Evolutionary conservation across 2,329 filamentous ascomycete genomes (phyloP), one percentile per base, ranked within the genome.

Genomic region (Cladosporium sp.): DNA sequence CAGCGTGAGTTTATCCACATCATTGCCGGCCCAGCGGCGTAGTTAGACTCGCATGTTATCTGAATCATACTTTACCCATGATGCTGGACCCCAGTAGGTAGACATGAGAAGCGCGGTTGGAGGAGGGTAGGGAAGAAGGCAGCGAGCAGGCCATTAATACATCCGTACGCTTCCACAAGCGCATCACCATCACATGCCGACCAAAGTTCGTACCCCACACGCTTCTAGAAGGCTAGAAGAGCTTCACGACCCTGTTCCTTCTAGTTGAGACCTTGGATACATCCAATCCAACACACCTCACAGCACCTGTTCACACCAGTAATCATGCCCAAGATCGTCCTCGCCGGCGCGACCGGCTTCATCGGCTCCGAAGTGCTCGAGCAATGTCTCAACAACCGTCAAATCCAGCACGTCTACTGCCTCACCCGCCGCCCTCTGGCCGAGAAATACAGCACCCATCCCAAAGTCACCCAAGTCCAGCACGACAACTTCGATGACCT

Each of bases 261-360:
- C 45, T 3, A 34, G n/a, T n/a, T n/a, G n/a, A n/a, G 22, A 49
- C 45, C n/a, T 25, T 25, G 17, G 17, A 49, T 14, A 50, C 28
- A 9, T 30, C 45, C 25, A 42, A 20, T 34, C 45, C 28, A 36
- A n/a, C 8, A 20, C 28, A 36, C 9, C 9, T 22, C n/a, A 50
- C n/a, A 50, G 20, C 28, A 6, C 36, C 3, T 5, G 11, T 3
- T 3, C 25, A 43, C 15, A 14, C 45, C 54, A 2, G 22, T n/a
- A 25, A 45, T 17, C 30, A 54, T 51, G 30, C 85, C 86, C 83
- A 85, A 86, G 67, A 73, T 86, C 65, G 79, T 87, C 60, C 73
- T 87, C 37, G 78, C 81, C 6, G 84, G 84, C 50, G 75, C 75
- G 20, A 87, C 83, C n/a, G 84, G 84, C 63, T 78, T 79, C 65